These are phyloP conservation scores for Syzygium syzygioides DNA, from an alignment of 441 rosid genomes.

Conservation along the genomic window DNA sequence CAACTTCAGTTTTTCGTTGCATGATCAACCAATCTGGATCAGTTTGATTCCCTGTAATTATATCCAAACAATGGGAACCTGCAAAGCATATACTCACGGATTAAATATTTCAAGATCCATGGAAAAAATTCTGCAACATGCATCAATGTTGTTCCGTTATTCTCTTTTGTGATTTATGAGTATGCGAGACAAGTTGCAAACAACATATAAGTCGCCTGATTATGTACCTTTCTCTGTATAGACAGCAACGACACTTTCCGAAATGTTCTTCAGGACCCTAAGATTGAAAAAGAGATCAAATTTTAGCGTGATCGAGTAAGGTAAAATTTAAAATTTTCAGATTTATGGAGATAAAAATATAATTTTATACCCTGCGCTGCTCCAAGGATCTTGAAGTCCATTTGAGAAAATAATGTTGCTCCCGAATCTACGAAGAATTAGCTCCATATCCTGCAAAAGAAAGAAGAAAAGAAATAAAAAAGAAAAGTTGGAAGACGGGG, in stretches of 20 bases:
- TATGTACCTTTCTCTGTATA: not conserved
- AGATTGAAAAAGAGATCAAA: not conserved
- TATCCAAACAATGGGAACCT: not conserved
- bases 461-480: not conserved
- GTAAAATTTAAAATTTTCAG: not conserved
- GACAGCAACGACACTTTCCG: not conserved
- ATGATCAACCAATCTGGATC: not conserved
- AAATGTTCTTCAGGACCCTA: not conserved
- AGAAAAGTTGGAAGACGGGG: not conserved
- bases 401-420: not conserved
- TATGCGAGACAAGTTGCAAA: not conserved
- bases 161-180: not conserved
- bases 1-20: not conserved
- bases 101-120: not conserved
- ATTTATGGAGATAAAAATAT: not conserved
- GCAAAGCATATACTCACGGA: not conserved
- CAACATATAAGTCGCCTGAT: not conserved
- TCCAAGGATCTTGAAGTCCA: not conserved
- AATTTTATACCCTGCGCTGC: not conserved
- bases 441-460: not conserved
- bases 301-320: not conserved
- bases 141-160: not conserved
- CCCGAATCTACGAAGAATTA: not conserved
- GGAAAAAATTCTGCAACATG: not conserved
- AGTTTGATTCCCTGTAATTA: conserved; percentile 6